These are phyloP conservation scores for Plasmopara muralis DNA, from an alignment of 352 stramenopile species.

Conservation along the genomic window DNA sequence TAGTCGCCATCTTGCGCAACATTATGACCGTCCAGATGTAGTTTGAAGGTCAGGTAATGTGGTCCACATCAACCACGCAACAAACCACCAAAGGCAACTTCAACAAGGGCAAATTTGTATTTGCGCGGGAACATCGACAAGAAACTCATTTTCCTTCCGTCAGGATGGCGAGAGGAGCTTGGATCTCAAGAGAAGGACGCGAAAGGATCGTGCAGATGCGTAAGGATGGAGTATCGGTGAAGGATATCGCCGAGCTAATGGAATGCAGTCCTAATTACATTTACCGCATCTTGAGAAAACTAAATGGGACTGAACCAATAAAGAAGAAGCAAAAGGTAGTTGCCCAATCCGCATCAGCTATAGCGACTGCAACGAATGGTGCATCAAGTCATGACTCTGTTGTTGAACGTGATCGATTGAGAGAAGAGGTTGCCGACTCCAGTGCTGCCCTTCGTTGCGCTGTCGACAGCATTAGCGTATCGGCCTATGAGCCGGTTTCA, in stretches of 20 bases:
- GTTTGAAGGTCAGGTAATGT: conserved; percentile 2
- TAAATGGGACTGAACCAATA: conserved; percentile 8
- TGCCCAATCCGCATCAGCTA: background rate
- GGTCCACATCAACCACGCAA: background rate
- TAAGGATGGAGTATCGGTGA: conserved; percentile 27
- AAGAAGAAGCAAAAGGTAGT: conserved; percentile 10
- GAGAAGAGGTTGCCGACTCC: conserved; percentile 7
- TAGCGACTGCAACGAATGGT: background rate
- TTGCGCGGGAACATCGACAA: conserved; percentile 16
- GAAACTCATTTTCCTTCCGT: background rate
- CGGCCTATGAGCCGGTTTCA: conserved; percentile 17
- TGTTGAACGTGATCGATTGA: conserved; percentile 4
- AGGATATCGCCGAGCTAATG: conserved; percentile 29
- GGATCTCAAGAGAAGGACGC: conserved; percentile 36
- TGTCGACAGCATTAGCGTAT: conserved; percentile 25
- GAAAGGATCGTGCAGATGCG: conserved; percentile 35
- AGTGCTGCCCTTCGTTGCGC: conserved; percentile 14
- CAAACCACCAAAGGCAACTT: conserved; percentile 14
- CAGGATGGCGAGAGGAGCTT: conserved; percentile 36
- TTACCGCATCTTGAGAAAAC: conserved; percentile 27
- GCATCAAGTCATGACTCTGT: background rate
- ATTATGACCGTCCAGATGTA: conserved; percentile 9
- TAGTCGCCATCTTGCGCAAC: conserved; percentile 16
- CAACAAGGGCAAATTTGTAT: conserved; percentile 7
- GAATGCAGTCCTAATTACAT: conserved; percentile 36